Evolutionary conservation across 140 eudicot genomes (phyloP), one percentile per base, ranked within the genome.

Genomic region (Cichorium intybus): DNA sequence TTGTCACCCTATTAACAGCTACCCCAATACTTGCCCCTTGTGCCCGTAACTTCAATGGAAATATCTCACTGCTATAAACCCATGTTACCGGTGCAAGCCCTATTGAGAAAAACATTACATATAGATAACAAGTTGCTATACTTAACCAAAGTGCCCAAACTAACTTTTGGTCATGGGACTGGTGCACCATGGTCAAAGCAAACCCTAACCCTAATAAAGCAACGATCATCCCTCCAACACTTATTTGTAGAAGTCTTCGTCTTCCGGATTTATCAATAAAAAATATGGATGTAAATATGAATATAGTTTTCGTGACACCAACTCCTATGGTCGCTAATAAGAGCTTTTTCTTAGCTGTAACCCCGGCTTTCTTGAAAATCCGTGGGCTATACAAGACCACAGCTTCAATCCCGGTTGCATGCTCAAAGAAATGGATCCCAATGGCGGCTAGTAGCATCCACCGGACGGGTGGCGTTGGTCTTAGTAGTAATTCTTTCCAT

Each of bases 361-460:
- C 75, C 0, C 97, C 97, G 8, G 97, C 97, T 66, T 68, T 70
- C 63, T 74, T 79, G 73, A 89, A 89, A 6, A 86, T 84, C 20
- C 80, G 61, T 15, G 95, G 95, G 60, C 95, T 57, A 59, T 86
- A 89, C n/a, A 89, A 56, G 35, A 89, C 76, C 1, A 89, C 89
- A 1, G 97, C 95, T 55, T 86, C 93, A 10, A 79, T 83, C 4
- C 97, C 95, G 0, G 87, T 79, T 8, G 95, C 91, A 4, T 89
- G 97, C 71, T 89, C 87, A 54, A 89, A 89, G 81, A 89, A 86
- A 79, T 89, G 95, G 23, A 89, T 75, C 1, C 95, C 97, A 17
- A 89, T 52, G 0, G 85, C 87, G 0, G 92, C 95, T 20, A 89
- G 49, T 16, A 89, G 62, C 50, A 89, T 76, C 86, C 92, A 68